phyloP scores from a whole-genome alignment of 306 rosid genomes.

The Alnus rubra region DNA sequence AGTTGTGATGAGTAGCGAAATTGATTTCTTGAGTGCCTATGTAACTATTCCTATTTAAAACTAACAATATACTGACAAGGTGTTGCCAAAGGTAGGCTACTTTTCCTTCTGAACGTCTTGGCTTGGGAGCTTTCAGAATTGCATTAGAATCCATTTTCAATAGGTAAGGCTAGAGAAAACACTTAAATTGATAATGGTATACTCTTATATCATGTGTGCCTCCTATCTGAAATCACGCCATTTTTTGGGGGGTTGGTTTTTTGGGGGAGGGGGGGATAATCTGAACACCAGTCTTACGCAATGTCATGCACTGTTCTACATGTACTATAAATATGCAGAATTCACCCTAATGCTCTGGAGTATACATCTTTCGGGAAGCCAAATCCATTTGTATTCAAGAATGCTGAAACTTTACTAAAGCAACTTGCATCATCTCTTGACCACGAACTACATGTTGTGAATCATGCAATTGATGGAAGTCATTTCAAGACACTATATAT shows the following conservation, averaged over 20 bases:
- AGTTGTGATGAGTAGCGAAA: slow-evolving; percentile 20
- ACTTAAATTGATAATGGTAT: background rate
- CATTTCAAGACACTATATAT: slow-evolving; percentile 70
- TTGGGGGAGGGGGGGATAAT: background rate
- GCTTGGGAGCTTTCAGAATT: slow-evolving; percentile 97
- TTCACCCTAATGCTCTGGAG: slow-evolving; percentile 54
- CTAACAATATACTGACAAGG: slow-evolving; percentile 45
- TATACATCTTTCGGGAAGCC: slow-evolving; percentile 85
- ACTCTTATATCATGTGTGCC: background rate
- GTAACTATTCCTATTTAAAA: slow-evolving; percentile 12
- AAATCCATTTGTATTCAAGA: slow-evolving; percentile 75
- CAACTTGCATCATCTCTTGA: slow-evolving; percentile 37
- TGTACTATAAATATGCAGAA: slow-evolving; percentile 44
- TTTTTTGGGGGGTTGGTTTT: background rate
- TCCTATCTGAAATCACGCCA: background rate
- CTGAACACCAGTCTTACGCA: slow-evolving; percentile 5
- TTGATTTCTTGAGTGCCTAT: slow-evolving; percentile 20
- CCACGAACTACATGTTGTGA: slow-evolving; percentile 19
- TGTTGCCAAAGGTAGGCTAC: slow-evolving; percentile 70
- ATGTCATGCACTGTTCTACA: slow-evolving; percentile 9
- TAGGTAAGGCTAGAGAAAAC: slow-evolving; percentile 46
- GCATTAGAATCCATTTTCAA: slow-evolving; percentile 87
- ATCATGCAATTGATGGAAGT: slow-evolving; percentile 32
- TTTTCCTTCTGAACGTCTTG: slow-evolving; percentile 91
- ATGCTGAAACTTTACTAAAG: slow-evolving; percentile 69